Percentiles rank a stretch among this genome's conserved stretches.
Evolutionary conservation across 176 grass and related monocot genomes (phyloP).

Genomic region (Carex littledalei): DNA sequence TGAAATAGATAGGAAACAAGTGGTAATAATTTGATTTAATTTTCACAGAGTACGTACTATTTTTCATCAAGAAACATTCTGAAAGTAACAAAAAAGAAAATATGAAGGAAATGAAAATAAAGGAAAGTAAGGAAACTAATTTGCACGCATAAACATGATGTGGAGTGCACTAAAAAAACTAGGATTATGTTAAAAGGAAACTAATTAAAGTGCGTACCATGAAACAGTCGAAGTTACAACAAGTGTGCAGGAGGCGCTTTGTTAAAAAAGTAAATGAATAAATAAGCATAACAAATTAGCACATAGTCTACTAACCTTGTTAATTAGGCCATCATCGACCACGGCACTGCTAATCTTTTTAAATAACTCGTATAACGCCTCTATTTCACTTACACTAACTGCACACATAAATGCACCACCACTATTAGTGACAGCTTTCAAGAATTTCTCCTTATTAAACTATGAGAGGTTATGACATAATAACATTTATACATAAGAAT

Average conservation of each 20-base stretch:
- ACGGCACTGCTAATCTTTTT: conserved; percentile 98
- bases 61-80: background rate
- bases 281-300: background rate
- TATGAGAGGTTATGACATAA: background rate
- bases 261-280: background rate
- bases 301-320: conserved; percentile 53
- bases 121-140: background rate
- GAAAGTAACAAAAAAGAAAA: background rate
- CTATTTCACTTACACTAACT: conserved; percentile 90
- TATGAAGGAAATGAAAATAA: background rate
- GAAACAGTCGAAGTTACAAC: conserved; percentile 1
- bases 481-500: background rate
- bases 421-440: background rate
- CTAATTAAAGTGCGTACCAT: background rate
- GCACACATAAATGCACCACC: conserved; percentile 8
- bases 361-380: conserved; percentile 87
- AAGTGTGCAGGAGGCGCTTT: background rate
- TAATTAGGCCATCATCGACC: conserved; percentile 87
- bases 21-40: background rate
- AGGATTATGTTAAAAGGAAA: background rate
- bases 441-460: background rate
- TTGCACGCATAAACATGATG: background rate
- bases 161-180: background rate
- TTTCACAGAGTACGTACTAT: background rate
- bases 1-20: background rate